phyloP scores from a whole-genome alignment of 352 stramenopile species.

The Phytopythium aichiense region DNA sequence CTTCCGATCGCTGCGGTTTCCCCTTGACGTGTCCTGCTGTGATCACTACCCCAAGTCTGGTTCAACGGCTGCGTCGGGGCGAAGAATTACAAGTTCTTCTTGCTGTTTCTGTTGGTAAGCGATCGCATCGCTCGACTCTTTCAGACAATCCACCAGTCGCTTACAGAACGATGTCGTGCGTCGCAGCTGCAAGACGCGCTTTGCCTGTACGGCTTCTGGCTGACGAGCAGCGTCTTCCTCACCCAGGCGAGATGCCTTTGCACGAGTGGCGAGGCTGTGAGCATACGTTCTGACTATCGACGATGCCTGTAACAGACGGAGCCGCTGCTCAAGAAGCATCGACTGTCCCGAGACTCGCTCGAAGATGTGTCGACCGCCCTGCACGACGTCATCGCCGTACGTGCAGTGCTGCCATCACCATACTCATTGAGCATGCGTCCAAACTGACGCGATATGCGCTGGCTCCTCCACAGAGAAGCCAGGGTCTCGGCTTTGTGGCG shows the following conservation, averaged over 20 bases:
- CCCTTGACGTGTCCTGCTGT: not conserved
- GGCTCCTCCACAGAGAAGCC: conserved; percentile 34
- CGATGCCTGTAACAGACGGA: conserved; percentile 22
- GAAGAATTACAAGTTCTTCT: conserved; percentile 79
- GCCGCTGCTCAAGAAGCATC: conserved; percentile 21
- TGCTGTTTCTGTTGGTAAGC: conserved; percentile 48
- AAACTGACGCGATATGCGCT: too few species aligned
- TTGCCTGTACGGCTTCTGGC: conserved; percentile 43
- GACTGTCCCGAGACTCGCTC: conserved; percentile 11
- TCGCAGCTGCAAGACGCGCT: conserved; percentile 37
- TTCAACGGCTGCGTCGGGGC: conserved; percentile 83
- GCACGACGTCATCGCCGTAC: conserved; percentile 50
- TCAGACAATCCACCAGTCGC: not conserved
- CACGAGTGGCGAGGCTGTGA: not conserved
- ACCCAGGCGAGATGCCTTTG: conserved; percentile 21
- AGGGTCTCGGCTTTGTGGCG: conserved; percentile 63
- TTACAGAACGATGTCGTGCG: not conserved
- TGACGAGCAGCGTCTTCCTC: conserved; percentile 55
- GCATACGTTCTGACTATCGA: not conserved
- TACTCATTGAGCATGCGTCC: too few species aligned
- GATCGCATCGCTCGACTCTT: not conserved
- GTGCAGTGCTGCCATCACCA: conserved; percentile 5
- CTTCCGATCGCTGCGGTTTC: not conserved
- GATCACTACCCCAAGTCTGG: conserved; percentile 40
- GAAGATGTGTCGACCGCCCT: conserved; percentile 31